phyloP scores from a whole-genome alignment of 2,329 filamentous ascomycete genomes.

The Claviceps lovelessii region DNA sequence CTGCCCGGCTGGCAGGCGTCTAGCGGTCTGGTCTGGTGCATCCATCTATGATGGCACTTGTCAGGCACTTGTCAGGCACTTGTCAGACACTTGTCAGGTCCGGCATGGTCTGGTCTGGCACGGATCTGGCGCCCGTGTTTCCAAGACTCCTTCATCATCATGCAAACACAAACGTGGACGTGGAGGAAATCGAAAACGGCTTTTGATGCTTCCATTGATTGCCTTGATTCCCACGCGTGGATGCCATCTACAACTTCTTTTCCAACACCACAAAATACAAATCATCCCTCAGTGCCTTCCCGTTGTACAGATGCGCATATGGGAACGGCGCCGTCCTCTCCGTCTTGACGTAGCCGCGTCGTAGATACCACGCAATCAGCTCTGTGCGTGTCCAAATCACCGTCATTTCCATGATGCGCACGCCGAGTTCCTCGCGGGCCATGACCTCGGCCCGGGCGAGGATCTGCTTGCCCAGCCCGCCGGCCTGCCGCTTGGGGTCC shows the following conservation, averaged over 20 bases:
- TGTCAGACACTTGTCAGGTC: no score
- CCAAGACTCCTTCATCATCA: no score
- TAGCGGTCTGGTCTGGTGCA: neutral
- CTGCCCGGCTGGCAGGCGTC: neutral
- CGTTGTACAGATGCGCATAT: slow-evolving; percentile 22
- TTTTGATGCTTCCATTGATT: no score
- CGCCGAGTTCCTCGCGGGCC: slow-evolving; percentile 19
- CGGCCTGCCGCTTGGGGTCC: slow-evolving; percentile 25
- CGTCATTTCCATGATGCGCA: slow-evolving; percentile 25
- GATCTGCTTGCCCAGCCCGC: slow-evolving; percentile 28
- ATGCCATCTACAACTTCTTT: slow-evolving; percentile 20
- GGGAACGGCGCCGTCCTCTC: slow-evolving; percentile 29
- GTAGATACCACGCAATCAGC: slow-evolving; percentile 31
- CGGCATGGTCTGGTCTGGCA: no score
- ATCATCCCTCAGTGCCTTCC: slow-evolving; percentile 25
- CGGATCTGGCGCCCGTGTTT: no score
- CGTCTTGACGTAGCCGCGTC: slow-evolving; percentile 27
- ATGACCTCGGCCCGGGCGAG: slow-evolving; percentile 27
- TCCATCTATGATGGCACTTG: neutral
- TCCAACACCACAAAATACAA: slow-evolving; percentile 27
- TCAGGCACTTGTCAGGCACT: no score
- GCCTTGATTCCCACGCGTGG: neutral
- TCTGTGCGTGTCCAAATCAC: slow-evolving; percentile 30
- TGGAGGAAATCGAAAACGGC: no score
- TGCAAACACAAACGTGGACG: no score